Conservation (phyloP, 495 filamentous ascomycete species). For the Penicillium manginii region DNA sequence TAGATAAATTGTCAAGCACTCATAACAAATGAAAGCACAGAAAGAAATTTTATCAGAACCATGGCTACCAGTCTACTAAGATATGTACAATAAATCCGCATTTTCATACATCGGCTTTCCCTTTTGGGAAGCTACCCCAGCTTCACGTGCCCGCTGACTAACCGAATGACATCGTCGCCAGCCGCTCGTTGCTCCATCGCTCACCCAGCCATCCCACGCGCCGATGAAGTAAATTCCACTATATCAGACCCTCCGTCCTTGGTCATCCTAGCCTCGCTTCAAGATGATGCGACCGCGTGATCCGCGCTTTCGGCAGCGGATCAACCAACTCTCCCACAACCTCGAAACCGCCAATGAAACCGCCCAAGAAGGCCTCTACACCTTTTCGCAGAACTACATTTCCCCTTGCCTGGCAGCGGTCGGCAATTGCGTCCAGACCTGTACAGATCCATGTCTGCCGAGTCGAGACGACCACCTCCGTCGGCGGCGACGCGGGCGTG, state of each 20-base stretch:
- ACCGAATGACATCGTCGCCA: conserved; percentile 27
- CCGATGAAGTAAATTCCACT: conserved; percentile 18
- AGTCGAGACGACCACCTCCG: conserved; percentile 73
- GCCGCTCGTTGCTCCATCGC: conserved; percentile 5
- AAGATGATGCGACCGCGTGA: conserved; percentile 73
- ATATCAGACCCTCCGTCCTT: neutral
- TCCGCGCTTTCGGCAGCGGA: conserved; percentile 88
- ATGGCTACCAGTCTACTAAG: too few relatives aligned
- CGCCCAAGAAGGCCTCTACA: conserved; percentile 86
- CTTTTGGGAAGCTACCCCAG: conserved; percentile 22
- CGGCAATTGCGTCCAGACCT: conserved; percentile 65
- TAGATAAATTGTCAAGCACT: too few relatives aligned
- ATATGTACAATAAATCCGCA: neutral
- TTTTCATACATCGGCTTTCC: neutral
- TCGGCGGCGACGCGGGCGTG: conserved; percentile 66
- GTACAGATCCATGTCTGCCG: conserved; percentile 72
- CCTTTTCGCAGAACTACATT: conserved; percentile 83
- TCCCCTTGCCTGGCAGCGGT: conserved; percentile 76
- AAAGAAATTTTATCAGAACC: too few relatives aligned
- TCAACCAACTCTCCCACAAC: conserved; percentile 91
- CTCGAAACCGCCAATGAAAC: conserved; percentile 91
- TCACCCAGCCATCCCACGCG: conserved; percentile 12
- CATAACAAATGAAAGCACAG: too few relatives aligned
- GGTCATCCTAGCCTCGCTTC: conserved; percentile 4
- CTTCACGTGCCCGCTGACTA: conserved; percentile 33